A percentile compares a stretch with the other conserved stretches of the same genome.
Conservation (phyloP, 2,329 filamentous ascomycete species). For the Aspergillus versicolor region DNA sequence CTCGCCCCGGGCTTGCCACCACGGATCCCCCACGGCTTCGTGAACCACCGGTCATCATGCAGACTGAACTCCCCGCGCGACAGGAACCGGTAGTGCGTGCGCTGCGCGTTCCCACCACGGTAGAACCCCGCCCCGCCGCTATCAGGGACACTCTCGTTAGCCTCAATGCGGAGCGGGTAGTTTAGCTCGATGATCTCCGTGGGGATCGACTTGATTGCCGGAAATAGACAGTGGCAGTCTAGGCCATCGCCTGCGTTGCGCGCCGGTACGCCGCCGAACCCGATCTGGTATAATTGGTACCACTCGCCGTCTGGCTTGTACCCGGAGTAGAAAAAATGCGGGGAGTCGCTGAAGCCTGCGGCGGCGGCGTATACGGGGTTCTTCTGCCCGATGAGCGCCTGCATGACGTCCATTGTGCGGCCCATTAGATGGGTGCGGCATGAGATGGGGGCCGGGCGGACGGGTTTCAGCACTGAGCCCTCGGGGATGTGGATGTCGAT, state of each 20-base stretch:
- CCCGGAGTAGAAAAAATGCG: slow-evolving; percentile 53
- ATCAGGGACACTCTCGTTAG: slow-evolving; percentile 49
- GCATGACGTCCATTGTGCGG: slow-evolving; percentile 50
- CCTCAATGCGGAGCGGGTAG: slow-evolving; percentile 50
- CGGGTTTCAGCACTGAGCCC: slow-evolving; percentile 47
- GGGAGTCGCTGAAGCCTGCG: slow-evolving; percentile 52
- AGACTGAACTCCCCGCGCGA: slow-evolving; percentile 48
- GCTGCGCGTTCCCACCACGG: slow-evolving; percentile 51
- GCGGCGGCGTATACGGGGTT: slow-evolving; percentile 48
- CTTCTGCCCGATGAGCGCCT: slow-evolving; percentile 51
- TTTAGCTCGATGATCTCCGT: slow-evolving; percentile 51
- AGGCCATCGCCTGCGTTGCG: slow-evolving; percentile 49
- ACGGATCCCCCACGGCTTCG: slow-evolving; percentile 51
- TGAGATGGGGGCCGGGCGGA: slow-evolving; percentile 48
- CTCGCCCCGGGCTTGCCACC: slow-evolving; percentile 47
- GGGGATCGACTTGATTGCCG: slow-evolving; percentile 52
- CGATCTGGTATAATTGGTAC: slow-evolving; percentile 53
- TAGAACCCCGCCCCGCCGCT: slow-evolving; percentile 50
- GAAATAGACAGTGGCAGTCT: slow-evolving; percentile 53
- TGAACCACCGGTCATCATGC: slow-evolving; percentile 52
- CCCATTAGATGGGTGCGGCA: slow-evolving; percentile 52
- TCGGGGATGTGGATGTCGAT: slow-evolving; percentile 49
- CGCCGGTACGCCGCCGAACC: slow-evolving; percentile 51
- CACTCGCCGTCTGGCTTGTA: slow-evolving; percentile 51
- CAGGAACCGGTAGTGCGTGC: slow-evolving; percentile 49